Evolutionary conservation across 140 eudicot genomes (phyloP), one percentile per base, ranked within the genome.

Genomic region (Erigeron philadelphicus): DNA sequence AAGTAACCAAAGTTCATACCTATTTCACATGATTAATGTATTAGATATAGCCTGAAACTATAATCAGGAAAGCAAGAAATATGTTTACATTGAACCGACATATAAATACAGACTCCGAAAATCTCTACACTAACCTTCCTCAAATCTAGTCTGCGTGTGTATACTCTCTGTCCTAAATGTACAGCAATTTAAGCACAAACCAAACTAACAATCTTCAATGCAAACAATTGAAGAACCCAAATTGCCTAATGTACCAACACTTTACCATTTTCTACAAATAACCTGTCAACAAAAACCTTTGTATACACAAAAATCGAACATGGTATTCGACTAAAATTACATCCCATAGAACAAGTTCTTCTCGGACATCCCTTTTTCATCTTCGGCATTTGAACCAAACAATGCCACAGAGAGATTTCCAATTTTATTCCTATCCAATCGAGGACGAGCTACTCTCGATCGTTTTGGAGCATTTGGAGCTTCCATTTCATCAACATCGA

Each of bases 381-480:
- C 77, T 17, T 48, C 79, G 61, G 61, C 72, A 19, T 53, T 67
- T 4, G 87, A 74, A 70, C 85, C 76, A 81, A 87, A 87, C 58
- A 87, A 76, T 18, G 88, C 85, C 58, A 87, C 91, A 15, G 95
- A 82, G 59, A 87, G 74, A 35, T 75, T 81, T 5, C 83, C 71
- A 23, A 85, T 72, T 70, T 86, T 89, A 78, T 86, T 80, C 57
- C 61, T 75, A 58, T 68, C 69, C 80, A 89, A 71, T 45, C 86
- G 80, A 62, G 82, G 61, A 73, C 78, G 80, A 21, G 85, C 81
- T 61, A 66, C 76, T 73, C 89, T 81, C 12, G 9, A 69, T 11
- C 75, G 90, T 42, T 62, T 79, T 15, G 96, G 96, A 61, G 90
- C 96, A 68, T 79, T 85, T 13, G 89, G 95, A 69, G 86, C 80